phyloP scores from a whole-genome alignment of 164 flowering plant genomes.

The Aristolochia fimbriata region DNA sequence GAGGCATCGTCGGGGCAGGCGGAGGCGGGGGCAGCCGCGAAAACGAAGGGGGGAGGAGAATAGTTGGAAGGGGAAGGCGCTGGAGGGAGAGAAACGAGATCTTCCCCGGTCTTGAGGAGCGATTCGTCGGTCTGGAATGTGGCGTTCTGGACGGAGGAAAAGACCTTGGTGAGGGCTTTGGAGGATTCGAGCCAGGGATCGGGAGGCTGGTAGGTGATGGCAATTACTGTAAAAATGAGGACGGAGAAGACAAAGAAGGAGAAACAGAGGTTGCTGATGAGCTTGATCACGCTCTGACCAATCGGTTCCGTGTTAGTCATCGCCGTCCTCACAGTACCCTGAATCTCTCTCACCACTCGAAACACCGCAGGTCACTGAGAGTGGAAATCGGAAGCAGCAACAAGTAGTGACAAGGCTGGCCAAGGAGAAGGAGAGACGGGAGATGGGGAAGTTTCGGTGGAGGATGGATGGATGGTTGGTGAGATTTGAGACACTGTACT shows the following conservation, averaged over 20 bases:
- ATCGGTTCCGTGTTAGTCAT: slow-evolving; percentile 37
- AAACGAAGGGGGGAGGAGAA: background rate
- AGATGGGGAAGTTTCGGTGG: too few relatives aligned
- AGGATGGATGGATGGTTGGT: too few relatives aligned
- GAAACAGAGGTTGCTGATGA: slow-evolving; percentile 81
- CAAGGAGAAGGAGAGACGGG: too few relatives aligned
- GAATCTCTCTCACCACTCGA: too few relatives aligned
- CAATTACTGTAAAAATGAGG: slow-evolving; percentile 68
- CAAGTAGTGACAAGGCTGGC: too few relatives aligned
- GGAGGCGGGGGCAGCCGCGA: background rate
- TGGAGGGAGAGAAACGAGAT: slow-evolving; percentile 20
- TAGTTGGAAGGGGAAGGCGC: slow-evolving; percentile 20
- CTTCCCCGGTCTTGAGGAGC: slow-evolving; percentile 74
- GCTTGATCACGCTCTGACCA: slow-evolving; percentile 68
- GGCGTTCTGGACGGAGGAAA: slow-evolving; percentile 70
- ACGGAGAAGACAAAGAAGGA: slow-evolving; percentile 77
- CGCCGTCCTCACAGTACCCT: too few relatives aligned
- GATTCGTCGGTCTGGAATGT: slow-evolving; percentile 69
- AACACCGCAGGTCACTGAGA: too few relatives aligned
- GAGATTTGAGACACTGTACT: too few relatives aligned
- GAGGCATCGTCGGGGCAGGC: background rate
- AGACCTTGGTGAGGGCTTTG: slow-evolving; percentile 55
- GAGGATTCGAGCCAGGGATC: slow-evolving; percentile 96
- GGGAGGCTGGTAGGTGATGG: slow-evolving; percentile 92
- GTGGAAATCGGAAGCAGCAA: too few relatives aligned